phyloP scores from a whole-genome alignment of 495 filamentous ascomycete genomes.

The Penicillium herquei region DNA sequence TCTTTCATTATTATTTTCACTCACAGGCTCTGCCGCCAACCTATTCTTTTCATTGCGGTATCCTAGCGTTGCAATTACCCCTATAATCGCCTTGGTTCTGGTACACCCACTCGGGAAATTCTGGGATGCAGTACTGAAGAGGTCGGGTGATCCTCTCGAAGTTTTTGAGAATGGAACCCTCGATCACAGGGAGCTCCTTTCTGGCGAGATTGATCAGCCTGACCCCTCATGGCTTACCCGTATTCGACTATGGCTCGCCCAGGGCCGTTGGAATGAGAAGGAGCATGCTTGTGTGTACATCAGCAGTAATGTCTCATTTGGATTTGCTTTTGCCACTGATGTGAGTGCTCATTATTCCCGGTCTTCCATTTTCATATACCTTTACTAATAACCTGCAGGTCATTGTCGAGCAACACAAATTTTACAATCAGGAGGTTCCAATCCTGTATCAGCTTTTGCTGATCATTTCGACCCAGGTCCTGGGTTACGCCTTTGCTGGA shows the following conservation, averaged over 20 bases:
- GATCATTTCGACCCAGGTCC: slow-evolving; percentile 78
- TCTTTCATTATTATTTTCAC: slow-evolving; percentile 70
- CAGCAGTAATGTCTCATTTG: slow-evolving; percentile 88
- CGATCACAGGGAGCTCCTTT: slow-evolving; percentile 19
- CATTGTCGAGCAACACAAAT: slow-evolving; percentile 83
- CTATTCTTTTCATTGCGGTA: slow-evolving; percentile 83
- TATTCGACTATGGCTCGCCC: slow-evolving; percentile 70
- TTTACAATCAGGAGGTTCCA: slow-evolving; percentile 74
- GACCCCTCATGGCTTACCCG: slow-evolving; percentile 6
- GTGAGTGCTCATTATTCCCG: slow-evolving; percentile 30
- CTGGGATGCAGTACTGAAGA: slow-evolving; percentile 71
- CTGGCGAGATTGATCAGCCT: slow-evolving; percentile 14
- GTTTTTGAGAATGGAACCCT: slow-evolving; percentile 45
- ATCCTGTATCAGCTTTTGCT: slow-evolving; percentile 78
- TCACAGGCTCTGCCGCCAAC: slow-evolving; percentile 80
- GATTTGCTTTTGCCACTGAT: slow-evolving; percentile 68
- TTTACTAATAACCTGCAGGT: slow-evolving; percentile 15
- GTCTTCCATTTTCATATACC: neutral
- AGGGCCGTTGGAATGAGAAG: slow-evolving; percentile 82
- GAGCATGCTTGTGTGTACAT: slow-evolving; percentile 86
- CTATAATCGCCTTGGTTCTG: slow-evolving; percentile 77
- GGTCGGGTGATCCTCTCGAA: slow-evolving; percentile 53
- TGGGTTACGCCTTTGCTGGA: slow-evolving; percentile 82
- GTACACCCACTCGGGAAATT: slow-evolving; percentile 76
- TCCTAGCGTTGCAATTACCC: slow-evolving; percentile 81